Evolutionary conservation across 345 rosid species (phyloP), one percentile per base, ranked within the genome.

Genomic region (Murraya paniculata): DNA sequence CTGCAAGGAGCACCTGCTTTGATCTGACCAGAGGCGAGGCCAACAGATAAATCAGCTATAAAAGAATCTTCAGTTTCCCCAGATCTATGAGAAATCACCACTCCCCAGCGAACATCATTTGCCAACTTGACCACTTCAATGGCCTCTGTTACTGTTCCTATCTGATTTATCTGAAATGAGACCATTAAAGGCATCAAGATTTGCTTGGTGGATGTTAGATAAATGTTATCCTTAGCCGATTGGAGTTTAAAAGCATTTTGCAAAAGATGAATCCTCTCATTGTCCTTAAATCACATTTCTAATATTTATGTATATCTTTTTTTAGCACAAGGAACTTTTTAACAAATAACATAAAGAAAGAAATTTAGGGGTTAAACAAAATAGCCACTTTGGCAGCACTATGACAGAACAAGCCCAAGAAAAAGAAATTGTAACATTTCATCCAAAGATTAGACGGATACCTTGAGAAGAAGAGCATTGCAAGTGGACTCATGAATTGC

Each of bases 1-100:
- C 99, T 86, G 88, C 95, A 92, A 77, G 99, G 99, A 85, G 98
- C 99, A 74, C 99, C 99, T 65, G 97, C 91, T 86, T 94, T 94
- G 78, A 96, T 91, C 86, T 89, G 95, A 79, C 94, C 96, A 5
- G 95, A 84, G 53, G 90, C 86, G 53, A 96, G 85, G 75, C 98
- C 99, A 68, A 96, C 98, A 36, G 98, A 88, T 77, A 96, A 88
- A 86, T 96, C 98, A 10, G 98, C 88, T 68, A 92, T 90, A 86
- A 94, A 96, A 78, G 97, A 87, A 81, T 96, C 99, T 78, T 88
- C 92, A 50, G 94, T 94, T 86, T 96, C 99, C 61, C 99, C 99
- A 84, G 90, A 87, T 86, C 98, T 88, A 80, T 92, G 95, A 68
- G 99, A 92, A 78, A 86, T 87, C 73, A 96, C 90, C 71, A 96